A percentile compares a stretch with the other conserved stretches of the same genome.
phyloP scores from a whole-genome alignment of 441 rosid genomes.

The Biscutella laevigata region DNA sequence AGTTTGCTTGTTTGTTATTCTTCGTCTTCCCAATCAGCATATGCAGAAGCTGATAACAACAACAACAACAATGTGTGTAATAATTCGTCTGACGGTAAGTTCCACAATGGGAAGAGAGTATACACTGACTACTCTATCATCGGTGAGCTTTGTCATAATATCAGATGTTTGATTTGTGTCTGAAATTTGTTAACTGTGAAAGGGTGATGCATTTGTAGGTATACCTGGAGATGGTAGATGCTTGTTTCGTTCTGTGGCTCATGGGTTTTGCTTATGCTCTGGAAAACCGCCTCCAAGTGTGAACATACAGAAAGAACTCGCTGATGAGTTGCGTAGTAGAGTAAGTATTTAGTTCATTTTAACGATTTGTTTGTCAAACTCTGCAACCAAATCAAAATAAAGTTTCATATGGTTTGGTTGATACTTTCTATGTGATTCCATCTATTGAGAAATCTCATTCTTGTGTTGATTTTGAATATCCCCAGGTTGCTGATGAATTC shows the following conservation, averaged over 20 bases:
- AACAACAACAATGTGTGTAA: constrained; percentile 22
- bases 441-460: neutral
- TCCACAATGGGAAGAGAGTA: constrained; percentile 60
- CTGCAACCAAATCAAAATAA: neutral
- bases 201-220: constrained; percentile 46
- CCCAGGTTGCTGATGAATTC: constrained; percentile 94
- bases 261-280: constrained; percentile 62
- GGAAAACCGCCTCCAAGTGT: constrained; percentile 59
- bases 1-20: constrained; percentile 63
- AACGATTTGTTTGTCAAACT: neutral
- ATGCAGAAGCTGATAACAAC: constrained; percentile 50
- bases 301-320: constrained; percentile 55
- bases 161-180: no score
- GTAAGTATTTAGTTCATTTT: constrained; percentile 30
- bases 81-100: constrained; percentile 27
- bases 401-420: neutral
- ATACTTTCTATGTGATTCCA: neutral
- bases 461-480: constrained; percentile 2
- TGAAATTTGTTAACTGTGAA: no score
- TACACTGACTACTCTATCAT: constrained; percentile 67
- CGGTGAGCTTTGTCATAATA: constrained; percentile 39
- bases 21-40: constrained; percentile 43
- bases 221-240: constrained; percentile 96
- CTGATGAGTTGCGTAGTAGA: constrained; percentile 60
- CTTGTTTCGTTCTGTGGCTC: constrained; percentile 84